A percentile compares a stretch with the other conserved stretches of the same genome.
Evolutionary conservation across 2,329 filamentous ascomycete genomes (phyloP).

Genomic region (Hortaea werneckii): DNA sequence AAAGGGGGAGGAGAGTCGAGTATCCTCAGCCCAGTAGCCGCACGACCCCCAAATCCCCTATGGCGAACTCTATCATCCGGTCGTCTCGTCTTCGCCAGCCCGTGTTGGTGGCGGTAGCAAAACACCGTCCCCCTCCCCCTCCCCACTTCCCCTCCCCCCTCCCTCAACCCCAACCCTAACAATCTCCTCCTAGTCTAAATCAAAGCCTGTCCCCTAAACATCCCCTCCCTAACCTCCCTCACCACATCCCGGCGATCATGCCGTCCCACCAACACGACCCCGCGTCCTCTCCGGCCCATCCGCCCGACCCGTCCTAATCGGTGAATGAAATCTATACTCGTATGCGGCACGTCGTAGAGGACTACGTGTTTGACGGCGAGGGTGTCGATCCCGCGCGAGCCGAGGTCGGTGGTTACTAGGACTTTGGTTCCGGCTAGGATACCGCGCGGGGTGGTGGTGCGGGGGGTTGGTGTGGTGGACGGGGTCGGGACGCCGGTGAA

Average conservation of each 20-base stretch:
- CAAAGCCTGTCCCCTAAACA: constrained; percentile 41
- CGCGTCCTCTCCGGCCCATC: constrained; percentile 83
- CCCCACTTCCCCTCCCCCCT: neutral
- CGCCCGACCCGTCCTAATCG: constrained; percentile 82
- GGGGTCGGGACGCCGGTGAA: constrained; percentile 49
- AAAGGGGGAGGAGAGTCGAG: too few relatives aligned
- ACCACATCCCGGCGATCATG: constrained; percentile 85
- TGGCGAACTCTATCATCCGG: too few relatives aligned
- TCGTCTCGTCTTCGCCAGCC: too few relatives aligned
- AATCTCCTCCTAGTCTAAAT: constrained; percentile 24
- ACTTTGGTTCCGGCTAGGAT: constrained; percentile 71
- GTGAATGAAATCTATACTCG: constrained; percentile 96
- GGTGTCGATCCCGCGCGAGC: constrained; percentile 88
- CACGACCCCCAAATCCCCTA: too few relatives aligned
- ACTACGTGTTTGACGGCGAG: constrained; percentile 84
- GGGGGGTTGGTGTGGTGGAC: neutral
- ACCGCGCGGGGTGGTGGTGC: constrained; percentile 22
- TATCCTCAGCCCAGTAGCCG: too few relatives aligned
- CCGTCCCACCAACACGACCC: constrained; percentile 82
- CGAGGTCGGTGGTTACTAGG: constrained; percentile 86
- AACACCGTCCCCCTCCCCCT: neutral
- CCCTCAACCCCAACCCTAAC: too few relatives aligned
- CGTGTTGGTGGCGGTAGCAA: too few relatives aligned
- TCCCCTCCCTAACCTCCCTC: constrained; percentile 74
- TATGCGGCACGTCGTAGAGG: constrained; percentile 94